Evolutionary conservation across 2,329 filamentous ascomycete species (phyloP), one percentile per base, ranked within the genome.

Genomic region (Penicillium sp.): DNA sequence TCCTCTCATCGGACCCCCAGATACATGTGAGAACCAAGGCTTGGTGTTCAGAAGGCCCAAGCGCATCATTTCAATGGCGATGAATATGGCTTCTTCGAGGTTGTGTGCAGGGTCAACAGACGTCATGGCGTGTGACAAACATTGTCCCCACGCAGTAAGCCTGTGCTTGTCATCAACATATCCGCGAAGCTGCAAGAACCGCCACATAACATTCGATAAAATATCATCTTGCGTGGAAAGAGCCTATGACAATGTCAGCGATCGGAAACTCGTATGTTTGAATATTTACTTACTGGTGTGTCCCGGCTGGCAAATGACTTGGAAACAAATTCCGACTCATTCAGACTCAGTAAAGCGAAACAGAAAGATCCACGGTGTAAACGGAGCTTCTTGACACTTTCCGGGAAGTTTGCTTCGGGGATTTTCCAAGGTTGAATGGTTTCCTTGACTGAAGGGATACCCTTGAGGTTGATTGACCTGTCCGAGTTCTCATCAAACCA

Each of bases 121-220:
- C 53, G 86, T 78, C 24, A 96, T 76, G 3, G 89, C 87, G 29
- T 84, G 83, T 29, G 86, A 86, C 38, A 97, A 79, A 18, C 90
- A 90, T 64, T 87, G 86, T 14, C 93, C 94, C 91, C 92, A 96
- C 8, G 79, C 75, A 8, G 92, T 96, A 57, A 97, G 81, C 56
- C 87, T 84, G 73, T 97, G 93, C 55, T 84, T 82, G 45, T 84
- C 80, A 63, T 94, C 85, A 44, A 96, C 81, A 67, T 97, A 99
- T 22, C 88, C 92, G 55, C 92, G 86, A 46, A 97, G 81, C 68
- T 96, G 91, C 21, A 99, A 81, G 74, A 97, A 94, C 52, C 92
- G 86, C 89, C 91, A 97, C 55, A 93, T 82, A 6, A 88, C 85
- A 65, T 96, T 90, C 16, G 91, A 78, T 22, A 83, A 77, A 51